Conservation (phyloP, 495 filamentous ascomycete species). For the Thermothielavioides terrestris region DNA sequence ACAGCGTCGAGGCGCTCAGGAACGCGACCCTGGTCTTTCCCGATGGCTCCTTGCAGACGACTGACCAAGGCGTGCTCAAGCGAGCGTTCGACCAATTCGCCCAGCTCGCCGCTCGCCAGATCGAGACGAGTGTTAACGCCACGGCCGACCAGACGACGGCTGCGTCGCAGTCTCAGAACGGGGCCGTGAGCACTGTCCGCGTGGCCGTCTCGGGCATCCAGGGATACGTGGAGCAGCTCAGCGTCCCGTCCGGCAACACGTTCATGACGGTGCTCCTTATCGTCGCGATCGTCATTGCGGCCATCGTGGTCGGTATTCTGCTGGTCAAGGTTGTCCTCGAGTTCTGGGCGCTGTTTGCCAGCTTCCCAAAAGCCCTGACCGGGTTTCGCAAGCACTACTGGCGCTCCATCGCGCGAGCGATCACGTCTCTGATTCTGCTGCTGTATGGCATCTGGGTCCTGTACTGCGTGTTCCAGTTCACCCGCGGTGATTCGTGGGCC, state of each 20-base stretch:
- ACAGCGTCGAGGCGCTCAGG: slow-evolving; percentile 65
- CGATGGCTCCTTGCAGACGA: slow-evolving; percentile 38
- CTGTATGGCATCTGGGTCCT: slow-evolving; percentile 93
- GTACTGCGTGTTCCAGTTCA: slow-evolving; percentile 95
- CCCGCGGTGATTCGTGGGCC: slow-evolving; percentile 89
- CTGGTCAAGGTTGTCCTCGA: slow-evolving; percentile 90
- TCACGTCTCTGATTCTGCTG: slow-evolving; percentile 83
- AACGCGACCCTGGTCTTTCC: slow-evolving; percentile 64
- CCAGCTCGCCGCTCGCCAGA: slow-evolving; percentile 40
- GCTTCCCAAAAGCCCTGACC: slow-evolving; percentile 70
- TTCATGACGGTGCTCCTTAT: slow-evolving; percentile 94
- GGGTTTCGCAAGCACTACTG: slow-evolving; percentile 94
- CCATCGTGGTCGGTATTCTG: slow-evolving; percentile 78
- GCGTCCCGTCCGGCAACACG: slow-evolving; percentile 78
- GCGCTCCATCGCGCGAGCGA: slow-evolving; percentile 77
- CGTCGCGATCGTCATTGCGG: slow-evolving; percentile 77
- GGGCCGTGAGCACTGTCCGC: slow-evolving; percentile 21
- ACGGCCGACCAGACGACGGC: slow-evolving; percentile 16
- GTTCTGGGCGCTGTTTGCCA: slow-evolving; percentile 81
- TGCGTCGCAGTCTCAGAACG: slow-evolving; percentile 22
- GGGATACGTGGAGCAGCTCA: slow-evolving; percentile 65
- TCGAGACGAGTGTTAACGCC: slow-evolving; percentile 43
- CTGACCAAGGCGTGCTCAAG: slow-evolving; percentile 36
- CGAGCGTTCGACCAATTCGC: slow-evolving; percentile 46
- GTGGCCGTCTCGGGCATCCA: slow-evolving; percentile 58